phyloP scores from a whole-genome alignment of 2,329 filamentous ascomycete species.

The Nannizzia gypsea region DNA sequence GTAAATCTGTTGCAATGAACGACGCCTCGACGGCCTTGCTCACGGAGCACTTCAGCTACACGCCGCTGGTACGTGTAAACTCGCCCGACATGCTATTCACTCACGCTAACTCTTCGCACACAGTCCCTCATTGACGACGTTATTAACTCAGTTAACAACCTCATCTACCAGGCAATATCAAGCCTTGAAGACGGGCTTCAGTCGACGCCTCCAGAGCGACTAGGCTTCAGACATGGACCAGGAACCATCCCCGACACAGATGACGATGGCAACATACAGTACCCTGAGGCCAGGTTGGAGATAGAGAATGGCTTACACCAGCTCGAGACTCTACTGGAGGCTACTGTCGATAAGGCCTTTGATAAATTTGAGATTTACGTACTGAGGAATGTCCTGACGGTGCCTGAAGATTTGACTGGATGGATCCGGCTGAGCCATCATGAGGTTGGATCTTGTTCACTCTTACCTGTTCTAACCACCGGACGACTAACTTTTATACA shows the following conservation, averaged over 20 bases:
- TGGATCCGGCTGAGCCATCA: conserved; percentile 83
- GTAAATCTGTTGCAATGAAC: conserved; percentile 24
- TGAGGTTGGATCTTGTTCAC: conserved; percentile 40
- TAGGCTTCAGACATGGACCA: conserved; percentile 59
- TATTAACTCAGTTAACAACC: conserved; percentile 89
- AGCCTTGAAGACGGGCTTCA: conserved; percentile 75
- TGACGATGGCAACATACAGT: conserved; percentile 35
- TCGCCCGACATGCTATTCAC: not conserved
- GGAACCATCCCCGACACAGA: conserved; percentile 37
- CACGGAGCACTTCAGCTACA: conserved; percentile 92
- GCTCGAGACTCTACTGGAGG: conserved; percentile 68
- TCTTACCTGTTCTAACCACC: not conserved
- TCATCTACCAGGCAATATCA: conserved; percentile 80
- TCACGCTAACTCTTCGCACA: not conserved
- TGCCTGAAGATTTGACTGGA: conserved; percentile 57
- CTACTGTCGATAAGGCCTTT: conserved; percentile 72
- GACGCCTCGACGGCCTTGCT: conserved; percentile 50
- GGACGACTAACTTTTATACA: not conserved
- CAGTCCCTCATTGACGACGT: conserved; percentile 94
- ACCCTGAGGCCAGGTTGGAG: conserved; percentile 50
- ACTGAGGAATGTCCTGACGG: conserved; percentile 68
- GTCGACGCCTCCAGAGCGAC: conserved; percentile 56
- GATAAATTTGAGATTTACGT: conserved; percentile 84
- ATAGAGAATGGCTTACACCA: conserved; percentile 82
- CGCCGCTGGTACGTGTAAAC: conserved; percentile 59